phyloP scores from a whole-genome alignment of 495 filamentous ascomycete genomes.

The Xylaria intraflava region DNA sequence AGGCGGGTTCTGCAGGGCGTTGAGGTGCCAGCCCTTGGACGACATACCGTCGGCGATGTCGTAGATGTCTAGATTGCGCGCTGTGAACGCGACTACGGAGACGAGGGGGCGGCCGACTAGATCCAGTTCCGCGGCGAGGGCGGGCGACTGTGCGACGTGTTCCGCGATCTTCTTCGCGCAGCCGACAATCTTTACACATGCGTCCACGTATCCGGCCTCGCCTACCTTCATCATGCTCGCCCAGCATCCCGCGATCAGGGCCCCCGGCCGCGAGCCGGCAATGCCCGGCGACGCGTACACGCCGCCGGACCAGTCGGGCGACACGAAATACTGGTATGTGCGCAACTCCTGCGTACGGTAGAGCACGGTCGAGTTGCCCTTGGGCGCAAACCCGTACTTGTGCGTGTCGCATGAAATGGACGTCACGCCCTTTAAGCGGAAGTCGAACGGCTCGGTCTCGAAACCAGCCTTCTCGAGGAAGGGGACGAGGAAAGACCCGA shows the following conservation, averaged over 20 bases:
- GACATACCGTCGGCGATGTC: slow-evolving; percentile 83
- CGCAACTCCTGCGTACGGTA: slow-evolving; percentile 77
- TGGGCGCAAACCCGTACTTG: slow-evolving; percentile 98
- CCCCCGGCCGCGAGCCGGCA: slow-evolving; percentile 85
- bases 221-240: slow-evolving; percentile 80
- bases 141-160: slow-evolving; percentile 59
- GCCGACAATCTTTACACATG: slow-evolving; percentile 82
- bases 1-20: slow-evolving; percentile 82
- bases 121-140: slow-evolving; percentile 62
- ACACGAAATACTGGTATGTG: slow-evolving; percentile 91
- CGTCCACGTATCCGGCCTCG: slow-evolving; percentile 79
- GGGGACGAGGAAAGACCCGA: slow-evolving; percentile 90
- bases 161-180: slow-evolving; percentile 75
- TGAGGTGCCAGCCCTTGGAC: slow-evolving; percentile 86
- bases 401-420: slow-evolving; percentile 95
- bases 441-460: slow-evolving; percentile 81
- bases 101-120: slow-evolving; percentile 83
- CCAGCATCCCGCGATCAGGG: slow-evolving; percentile 93
- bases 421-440: slow-evolving; percentile 87
- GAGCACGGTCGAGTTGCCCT: slow-evolving; percentile 86
- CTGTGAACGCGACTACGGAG: slow-evolving; percentile 81
- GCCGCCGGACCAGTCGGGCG: slow-evolving; percentile 89
- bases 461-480: slow-evolving; percentile 90
- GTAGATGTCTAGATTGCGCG: slow-evolving; percentile 71
- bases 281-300: slow-evolving; percentile 90